A percentile compares a stretch with the other conserved stretches of the same genome.
Evolutionary conservation across 495 filamentous ascomycete species (phyloP).

Genomic region (Penicillium odoratum): DNA sequence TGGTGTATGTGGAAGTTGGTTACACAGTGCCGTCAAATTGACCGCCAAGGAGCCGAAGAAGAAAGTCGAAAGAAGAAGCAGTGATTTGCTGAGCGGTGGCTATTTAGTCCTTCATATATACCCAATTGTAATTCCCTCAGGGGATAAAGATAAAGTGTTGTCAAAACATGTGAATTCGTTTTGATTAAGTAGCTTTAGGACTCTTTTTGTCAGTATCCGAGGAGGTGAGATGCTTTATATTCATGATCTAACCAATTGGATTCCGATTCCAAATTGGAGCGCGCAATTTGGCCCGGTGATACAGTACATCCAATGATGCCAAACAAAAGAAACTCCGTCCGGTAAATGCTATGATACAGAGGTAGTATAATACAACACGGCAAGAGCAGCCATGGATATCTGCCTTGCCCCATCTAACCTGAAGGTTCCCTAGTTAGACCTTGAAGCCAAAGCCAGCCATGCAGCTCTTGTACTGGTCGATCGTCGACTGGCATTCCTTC

Average conservation of each 20-base stretch:
- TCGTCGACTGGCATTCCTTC: conserved; percentile 75
- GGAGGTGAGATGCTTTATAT: conserved; percentile 21
- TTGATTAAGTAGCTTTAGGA: background rate
- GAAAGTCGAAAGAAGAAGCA: conserved; percentile 43
- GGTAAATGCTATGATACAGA: conserved; percentile 29
- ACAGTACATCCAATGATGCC: conserved; percentile 1
- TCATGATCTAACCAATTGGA: background rate
- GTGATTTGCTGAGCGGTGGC: conserved; percentile 22
- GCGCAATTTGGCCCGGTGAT: background rate
- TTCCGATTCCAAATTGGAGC: background rate
- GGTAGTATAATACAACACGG: conserved; percentile 19
- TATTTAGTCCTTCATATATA: conserved; percentile 7
- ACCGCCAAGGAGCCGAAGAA: conserved; percentile 26
- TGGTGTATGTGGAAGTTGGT: conserved; percentile 82
- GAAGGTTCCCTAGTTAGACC: conserved; percentile 40
- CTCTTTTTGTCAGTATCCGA: background rate
- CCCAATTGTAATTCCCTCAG: conserved; percentile 4
- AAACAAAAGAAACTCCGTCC: conserved; percentile 25
- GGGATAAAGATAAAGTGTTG: background rate
- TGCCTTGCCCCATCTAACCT: background rate
- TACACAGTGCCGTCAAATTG: conserved; percentile 51
- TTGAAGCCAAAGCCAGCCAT: conserved; percentile 95
- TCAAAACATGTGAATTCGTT: conserved; percentile 2
- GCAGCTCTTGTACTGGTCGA: conserved; percentile 84
- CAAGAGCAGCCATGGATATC: background rate